Base-by-base conservation (phyloP, 1,139 yeast genomes). In the Magnusiomyces ingens region DNA sequence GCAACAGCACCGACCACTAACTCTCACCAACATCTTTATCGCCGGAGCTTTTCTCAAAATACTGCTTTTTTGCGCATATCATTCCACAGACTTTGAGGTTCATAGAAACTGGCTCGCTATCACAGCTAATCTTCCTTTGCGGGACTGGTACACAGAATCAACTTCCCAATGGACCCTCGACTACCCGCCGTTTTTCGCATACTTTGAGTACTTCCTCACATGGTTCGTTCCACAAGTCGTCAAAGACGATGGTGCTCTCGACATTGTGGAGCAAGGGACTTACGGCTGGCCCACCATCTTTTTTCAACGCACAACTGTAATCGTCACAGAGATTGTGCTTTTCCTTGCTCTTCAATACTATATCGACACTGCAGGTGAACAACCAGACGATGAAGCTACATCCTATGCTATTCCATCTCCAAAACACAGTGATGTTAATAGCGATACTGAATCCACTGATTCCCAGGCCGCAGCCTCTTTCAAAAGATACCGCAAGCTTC, bases 121-220 rank as follows among this genome's bases (percentile, higher is more conserved):
- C 48, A 93, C 99, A 2, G 72, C 82, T 62, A 77, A 77, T n/a
- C 70, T 91, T 38, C 98, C 98, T 0, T 54, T 91, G 15, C 71
- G 72, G 12, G 68, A 85, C 55, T 93, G 99, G 99, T 93, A 93
- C 66, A 68, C 75, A 47, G 96, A 93, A 63, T 71, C 76, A 26
- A 90, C 95, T 0, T 85, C 88, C 43, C 93, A 86, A 66, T 93
- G 99, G 98, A 93, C 99, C 0, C 72, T 94, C 51, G 99, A 93
- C 69, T 93, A 93, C 69, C 99, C 99, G 4, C 99, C 99, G 0
- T 88, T 90, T 65, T 93, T 93, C 68, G 99, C 99, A 0, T 90
- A 89, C 67, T 91, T 93, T 63, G 99, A 93, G 67, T 89, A 91
- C 85, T 44, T 76, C 1, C 67, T 93, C 53, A 77, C 96, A 0